A percentile compares a stretch with the other conserved stretches of the same genome.
These are phyloP conservation scores for Heterobasidion irregulare DNA, from an alignment of 1,284 basidiomycete genomes.

Conservation along the genomic window DNA sequence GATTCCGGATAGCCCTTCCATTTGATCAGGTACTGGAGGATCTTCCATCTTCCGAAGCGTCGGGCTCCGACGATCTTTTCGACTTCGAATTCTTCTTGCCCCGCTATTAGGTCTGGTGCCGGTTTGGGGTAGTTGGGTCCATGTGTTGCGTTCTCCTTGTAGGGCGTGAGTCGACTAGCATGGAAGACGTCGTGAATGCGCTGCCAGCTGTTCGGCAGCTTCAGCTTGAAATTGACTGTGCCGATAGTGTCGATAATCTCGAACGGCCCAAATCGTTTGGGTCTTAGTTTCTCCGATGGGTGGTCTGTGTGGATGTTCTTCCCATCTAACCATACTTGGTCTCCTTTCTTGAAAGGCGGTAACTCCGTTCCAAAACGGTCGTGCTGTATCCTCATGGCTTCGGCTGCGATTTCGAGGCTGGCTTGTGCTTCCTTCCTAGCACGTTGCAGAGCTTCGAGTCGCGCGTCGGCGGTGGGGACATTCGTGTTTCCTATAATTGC, in stretches of 20 bases:
- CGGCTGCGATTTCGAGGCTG: no score
- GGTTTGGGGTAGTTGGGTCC: not conserved
- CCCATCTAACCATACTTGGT: not conserved
- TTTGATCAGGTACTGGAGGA: not conserved
- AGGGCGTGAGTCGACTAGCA: not conserved
- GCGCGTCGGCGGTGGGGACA: no score
- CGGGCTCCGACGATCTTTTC: not conserved
- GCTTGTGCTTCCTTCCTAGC: no score
- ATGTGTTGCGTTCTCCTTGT: not conserved
- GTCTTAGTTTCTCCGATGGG: not conserved
- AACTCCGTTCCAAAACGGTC: no score
- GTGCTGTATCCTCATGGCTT: no score
- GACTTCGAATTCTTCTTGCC: not conserved
- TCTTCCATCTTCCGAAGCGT: constrained; percentile 15
- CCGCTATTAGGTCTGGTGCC: not conserved
- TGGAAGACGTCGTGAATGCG: not conserved
- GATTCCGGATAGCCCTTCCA: not conserved
- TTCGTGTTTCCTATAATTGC: no score
- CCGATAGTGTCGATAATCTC: not conserved
- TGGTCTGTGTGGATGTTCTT: not conserved
- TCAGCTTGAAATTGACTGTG: not conserved
- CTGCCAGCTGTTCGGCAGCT: not conserved
- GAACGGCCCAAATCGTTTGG: not conserved
- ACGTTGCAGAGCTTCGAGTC: no score
- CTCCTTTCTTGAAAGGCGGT: not conserved